Evolutionary conservation across 306 rosid genomes (phyloP).

Genomic region (Cucurbita argyrosperma): DNA sequence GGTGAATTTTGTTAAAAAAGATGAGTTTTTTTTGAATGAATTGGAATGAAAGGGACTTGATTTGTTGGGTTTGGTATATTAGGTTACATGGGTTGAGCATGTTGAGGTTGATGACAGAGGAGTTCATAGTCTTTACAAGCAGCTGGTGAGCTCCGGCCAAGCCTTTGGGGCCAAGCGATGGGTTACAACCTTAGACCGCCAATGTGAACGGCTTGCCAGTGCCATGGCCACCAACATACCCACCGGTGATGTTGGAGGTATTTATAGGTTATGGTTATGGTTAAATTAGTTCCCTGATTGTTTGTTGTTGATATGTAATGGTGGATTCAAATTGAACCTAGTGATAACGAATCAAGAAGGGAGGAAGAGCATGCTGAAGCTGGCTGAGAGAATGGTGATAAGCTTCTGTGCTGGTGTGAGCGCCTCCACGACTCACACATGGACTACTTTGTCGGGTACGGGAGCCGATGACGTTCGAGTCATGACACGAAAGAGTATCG

Average conservation of each 20-base stretch:
- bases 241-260: constrained; percentile 80
- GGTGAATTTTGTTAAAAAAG: constrained; percentile 14
- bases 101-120: constrained; percentile 90
- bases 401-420: constrained; percentile 97
- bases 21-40: neutral
- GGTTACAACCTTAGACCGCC: constrained; percentile 83
- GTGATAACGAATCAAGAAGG: constrained; percentile 92
- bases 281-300: neutral
- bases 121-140: constrained; percentile 78
- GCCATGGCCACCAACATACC: constrained; percentile 81
- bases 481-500: constrained; percentile 87
- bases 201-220: constrained; percentile 90
- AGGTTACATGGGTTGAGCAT: constrained; percentile 95
- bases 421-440: constrained; percentile 85
- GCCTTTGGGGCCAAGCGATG: constrained; percentile 95
- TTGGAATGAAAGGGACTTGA: neutral
- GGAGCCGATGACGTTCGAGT: constrained; percentile 95
- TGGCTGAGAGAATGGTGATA: constrained; percentile 94
- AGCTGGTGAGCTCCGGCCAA: constrained; percentile 66
- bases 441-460: constrained; percentile 84
- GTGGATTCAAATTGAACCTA: neutral
- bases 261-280: no score
- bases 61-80: neutral
- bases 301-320: neutral
- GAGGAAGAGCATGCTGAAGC: constrained; percentile 85